Evolutionary conservation across 495 filamentous ascomycete genomes (phyloP), one percentile per base, ranked within the genome.

Genomic region (Entonaema liquescens): DNA sequence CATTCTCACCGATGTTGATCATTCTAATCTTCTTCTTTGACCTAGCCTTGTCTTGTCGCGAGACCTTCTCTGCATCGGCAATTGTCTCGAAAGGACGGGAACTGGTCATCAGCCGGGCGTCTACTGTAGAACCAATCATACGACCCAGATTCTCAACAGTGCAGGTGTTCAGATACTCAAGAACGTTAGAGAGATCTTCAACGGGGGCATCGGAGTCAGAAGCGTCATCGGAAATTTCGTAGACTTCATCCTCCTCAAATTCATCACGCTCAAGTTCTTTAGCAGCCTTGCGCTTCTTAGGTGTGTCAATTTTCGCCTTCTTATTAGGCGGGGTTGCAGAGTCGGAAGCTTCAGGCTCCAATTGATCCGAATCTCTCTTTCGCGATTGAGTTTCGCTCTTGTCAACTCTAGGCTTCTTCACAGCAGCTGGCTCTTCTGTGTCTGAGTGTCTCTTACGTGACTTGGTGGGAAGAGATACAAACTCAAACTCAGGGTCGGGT

Each of bases 91-190:
- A 98, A 0, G 94, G 93, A 36, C 90, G 88, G 42, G 90, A 80
- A 0, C 86, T 81, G 1, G 95, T 77, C 64, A 99, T 86, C 9
- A 86, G 52, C 28, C 88, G 80, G 0, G 92, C 91, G 58, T 86
- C 82, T 12, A 88, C 88, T 62, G 91, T 87, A 2, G 89, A 89
- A 50, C 85, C 86, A 12, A 92, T 90, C 47, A 97, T 89, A 73
- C 96, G 93, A 2, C 89, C 86, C 17, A 99, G 85, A 52, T 92
- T 90, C 26, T 89, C 83, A 15, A 83, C 79, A 2, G 86, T 84
- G 79, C 92, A 95, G 0, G 84, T 89, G 75, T 99, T 98, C 79
- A 99, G 88, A 76, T 93, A 97, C 0, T 88, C 84, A 17, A 98
- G 80, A 1, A 97, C 87, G 84, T 86, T 47, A 76, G 71, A 62